These are phyloP conservation scores for Mycena olivaceomarginata DNA, from an alignment of 768 basidiomycete genomes.

Conservation along the genomic window DNA sequence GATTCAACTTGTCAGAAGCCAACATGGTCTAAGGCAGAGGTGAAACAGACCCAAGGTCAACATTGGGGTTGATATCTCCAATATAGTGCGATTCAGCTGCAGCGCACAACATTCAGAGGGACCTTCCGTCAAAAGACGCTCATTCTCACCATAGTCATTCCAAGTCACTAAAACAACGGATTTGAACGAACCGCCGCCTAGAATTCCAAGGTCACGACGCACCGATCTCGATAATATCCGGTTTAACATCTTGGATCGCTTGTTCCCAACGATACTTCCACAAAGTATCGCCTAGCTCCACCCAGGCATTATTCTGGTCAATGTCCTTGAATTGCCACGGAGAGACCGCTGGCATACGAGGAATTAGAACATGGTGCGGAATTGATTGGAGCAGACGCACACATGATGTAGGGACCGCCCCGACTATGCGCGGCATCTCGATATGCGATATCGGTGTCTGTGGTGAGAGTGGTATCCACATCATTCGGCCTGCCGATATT, in stretches of 20 bases:
- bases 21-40: neutral
- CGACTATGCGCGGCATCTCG: conserved; percentile 42
- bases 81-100: conserved; percentile 65
- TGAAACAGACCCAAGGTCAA: conserved; percentile 41
- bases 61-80: conserved; percentile 51
- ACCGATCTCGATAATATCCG: conserved; percentile 51
- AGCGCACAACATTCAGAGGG: neutral
- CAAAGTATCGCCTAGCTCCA: conserved; percentile 49
- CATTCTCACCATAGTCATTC: conserved; percentile 47
- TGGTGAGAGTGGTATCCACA: conserved; percentile 46
- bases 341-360: conserved; percentile 45
- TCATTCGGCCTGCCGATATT: conserved; percentile 45
- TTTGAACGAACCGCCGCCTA: neutral
- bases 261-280: conserved; percentile 54
- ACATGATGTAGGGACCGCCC: conserved; percentile 54
- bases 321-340: conserved; percentile 53
- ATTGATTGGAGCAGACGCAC: conserved; percentile 28
- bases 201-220: neutral
- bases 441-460: conserved; percentile 53
- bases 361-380: neutral
- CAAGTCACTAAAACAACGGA: conserved; percentile 34
- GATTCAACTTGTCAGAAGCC: too few relatives aligned
- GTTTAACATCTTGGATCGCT: conserved; percentile 49
- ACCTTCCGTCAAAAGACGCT: neutral
- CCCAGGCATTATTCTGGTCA: conserved; percentile 47